A percentile compares a stretch with the other conserved stretches of the same genome.
Conservation (phyloP, 495 filamentous ascomycete genomes). For the Neurospora terricola region DNA sequence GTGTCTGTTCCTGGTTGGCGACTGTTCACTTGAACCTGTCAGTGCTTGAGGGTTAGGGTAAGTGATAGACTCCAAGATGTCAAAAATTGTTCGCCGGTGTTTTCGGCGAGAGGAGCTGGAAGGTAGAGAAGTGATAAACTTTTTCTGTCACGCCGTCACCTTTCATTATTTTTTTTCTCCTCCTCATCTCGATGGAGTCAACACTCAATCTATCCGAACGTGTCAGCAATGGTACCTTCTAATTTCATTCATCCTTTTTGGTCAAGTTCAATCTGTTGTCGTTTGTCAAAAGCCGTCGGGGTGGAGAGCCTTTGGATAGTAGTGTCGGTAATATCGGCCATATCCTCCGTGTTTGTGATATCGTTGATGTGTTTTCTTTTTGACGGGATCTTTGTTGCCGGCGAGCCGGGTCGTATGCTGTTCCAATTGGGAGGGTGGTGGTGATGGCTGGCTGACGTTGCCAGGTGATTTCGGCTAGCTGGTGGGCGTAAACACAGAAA, state of each 20-base stretch:
- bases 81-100: background rate
- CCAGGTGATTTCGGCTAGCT: background rate
- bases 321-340: background rate
- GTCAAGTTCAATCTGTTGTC: background rate
- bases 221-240: background rate
- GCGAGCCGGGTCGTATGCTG: too few species aligned
- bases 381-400: too few species aligned
- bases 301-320: background rate
- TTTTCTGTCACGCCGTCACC: background rate
- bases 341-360: background rate
- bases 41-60: background rate
- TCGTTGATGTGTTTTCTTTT: background rate
- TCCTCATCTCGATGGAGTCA: background rate
- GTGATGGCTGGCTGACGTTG: background rate
- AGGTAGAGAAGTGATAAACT: background rate
- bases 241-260: background rate
- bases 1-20: background rate
- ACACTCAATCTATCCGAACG: background rate
- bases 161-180: background rate
- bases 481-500: background rate
- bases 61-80: background rate
- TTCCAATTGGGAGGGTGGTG: background rate
- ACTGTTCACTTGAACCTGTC: background rate
- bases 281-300: background rate
- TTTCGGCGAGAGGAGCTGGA: background rate